Base-by-base conservation (phyloP, 306 rosid species). In the Cucurbita ficifolia region DNA sequence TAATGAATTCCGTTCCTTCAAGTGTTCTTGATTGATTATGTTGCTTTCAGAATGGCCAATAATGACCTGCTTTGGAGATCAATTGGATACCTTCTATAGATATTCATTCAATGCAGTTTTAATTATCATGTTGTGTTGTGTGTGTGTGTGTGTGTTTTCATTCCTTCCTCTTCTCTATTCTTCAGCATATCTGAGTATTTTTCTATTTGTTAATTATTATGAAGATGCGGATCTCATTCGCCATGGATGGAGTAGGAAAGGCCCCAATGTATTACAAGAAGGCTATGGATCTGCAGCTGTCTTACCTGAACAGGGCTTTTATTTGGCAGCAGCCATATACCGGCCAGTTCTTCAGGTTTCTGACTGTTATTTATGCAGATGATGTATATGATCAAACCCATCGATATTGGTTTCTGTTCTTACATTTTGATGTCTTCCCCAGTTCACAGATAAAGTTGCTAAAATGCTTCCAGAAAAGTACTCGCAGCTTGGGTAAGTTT, bases 221-320 rank as follows among this genome's bases (percentile, higher is more conserved):
- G 16, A 84, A 94, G 99, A 97, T 64, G 92, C 46, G 78, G 99
- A 95, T 82, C 87, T 89, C 78, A 87, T 95, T 84, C 99, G 97
- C 74, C 97, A 94, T 81, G 99, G 99, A 65, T 89, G 99, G 99
- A 86, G 63, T 83, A 88, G 92, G 88, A 89, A 83, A 85, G 92
- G 96, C 70, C 83, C 96, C 72, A 88, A 88, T 72, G 96, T 88
- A 76, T 80, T 80, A 79, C 96, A 87, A 83, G 99, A 95, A 83
- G 99, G 99, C 76, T 95, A 95, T 88, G 99, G 99, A 56, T 95
- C 97, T 68, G 96, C 96, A 48, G 86, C 96, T 56, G 90, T 95
- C 85, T 83, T 95, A 80, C 99, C 99, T 49, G 99, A 95, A 83
- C 97, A 89, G 82, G 99, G 99, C 79, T 91, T 95, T 75, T 95